Conservation (phyloP, 352 stramenopile genomes). For the Globisporangium irregulare region DNA sequence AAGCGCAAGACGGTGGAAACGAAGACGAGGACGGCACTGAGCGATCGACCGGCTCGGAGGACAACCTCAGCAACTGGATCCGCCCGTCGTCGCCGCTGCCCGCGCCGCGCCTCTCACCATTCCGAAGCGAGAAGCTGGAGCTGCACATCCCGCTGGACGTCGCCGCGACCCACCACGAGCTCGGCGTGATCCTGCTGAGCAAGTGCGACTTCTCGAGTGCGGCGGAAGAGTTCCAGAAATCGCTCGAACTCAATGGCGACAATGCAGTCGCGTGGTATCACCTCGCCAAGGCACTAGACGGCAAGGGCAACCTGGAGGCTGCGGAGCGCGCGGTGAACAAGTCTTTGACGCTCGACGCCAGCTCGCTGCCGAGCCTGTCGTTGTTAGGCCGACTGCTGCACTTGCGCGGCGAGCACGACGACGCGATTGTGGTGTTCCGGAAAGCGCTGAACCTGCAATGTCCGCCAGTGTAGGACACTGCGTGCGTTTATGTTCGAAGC, state of each 20-base stretch:
- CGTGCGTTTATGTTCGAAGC: neutral
- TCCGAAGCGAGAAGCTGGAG: slow-evolving; percentile 15
- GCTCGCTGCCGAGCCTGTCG: slow-evolving; percentile 53
- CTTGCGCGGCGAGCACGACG: slow-evolving; percentile 57
- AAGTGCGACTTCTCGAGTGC: slow-evolving; percentile 44
- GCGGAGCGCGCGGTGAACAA: slow-evolving; percentile 53
- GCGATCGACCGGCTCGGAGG: slow-evolving; percentile 10
- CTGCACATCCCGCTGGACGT: slow-evolving; percentile 39
- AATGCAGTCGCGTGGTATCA: slow-evolving; percentile 50
- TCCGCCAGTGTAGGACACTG: slow-evolving; percentile 9
- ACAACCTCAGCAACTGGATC: neutral
- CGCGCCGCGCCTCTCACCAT: slow-evolving; percentile 10
- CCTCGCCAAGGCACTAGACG: slow-evolving; percentile 63
- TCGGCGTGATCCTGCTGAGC: slow-evolving; percentile 44
- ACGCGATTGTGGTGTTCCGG: slow-evolving; percentile 66
- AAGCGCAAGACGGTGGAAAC: neutral
- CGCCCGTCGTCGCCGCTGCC: slow-evolving; percentile 13
- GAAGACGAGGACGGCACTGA: neutral
- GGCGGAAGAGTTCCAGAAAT: slow-evolving; percentile 37
- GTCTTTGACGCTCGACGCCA: slow-evolving; percentile 40
- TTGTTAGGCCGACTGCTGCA: slow-evolving; percentile 65
- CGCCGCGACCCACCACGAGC: slow-evolving; percentile 44
- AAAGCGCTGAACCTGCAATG: slow-evolving; percentile 56
- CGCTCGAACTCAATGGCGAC: slow-evolving; percentile 32
- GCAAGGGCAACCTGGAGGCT: slow-evolving; percentile 28